These are phyloP conservation scores for Leccinum subtestaceum DNA, from an alignment of 768 basidiomycete species.

Conservation along the genomic window DNA sequence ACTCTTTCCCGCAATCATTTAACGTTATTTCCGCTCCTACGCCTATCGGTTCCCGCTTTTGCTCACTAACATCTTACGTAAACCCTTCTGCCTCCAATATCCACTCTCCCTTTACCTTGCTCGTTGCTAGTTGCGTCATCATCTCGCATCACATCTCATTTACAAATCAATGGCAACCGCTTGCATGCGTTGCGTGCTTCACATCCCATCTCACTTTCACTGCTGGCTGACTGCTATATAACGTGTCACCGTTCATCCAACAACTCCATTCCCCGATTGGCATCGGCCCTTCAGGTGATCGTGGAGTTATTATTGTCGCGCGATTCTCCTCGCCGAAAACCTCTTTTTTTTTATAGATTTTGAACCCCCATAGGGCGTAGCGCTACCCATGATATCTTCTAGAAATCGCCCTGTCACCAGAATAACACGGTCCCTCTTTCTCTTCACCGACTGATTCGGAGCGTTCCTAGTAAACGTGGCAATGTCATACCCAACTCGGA, in stretches of 20 bases:
- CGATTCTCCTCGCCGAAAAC: neutral
- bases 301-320: neutral
- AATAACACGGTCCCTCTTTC: neutral
- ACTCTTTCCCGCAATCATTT: constrained; percentile 10
- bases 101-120: neutral
- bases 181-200: neutral
- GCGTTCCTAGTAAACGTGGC: neutral
- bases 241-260: neutral
- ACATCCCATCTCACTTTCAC: neutral
- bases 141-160: neutral
- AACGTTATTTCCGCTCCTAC: neutral
- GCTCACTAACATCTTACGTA: neutral
- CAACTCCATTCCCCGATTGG: neutral
- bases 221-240: neutral
- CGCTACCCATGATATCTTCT: neutral
- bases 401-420: neutral
- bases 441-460: neutral
- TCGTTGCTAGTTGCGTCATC: neutral
- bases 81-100: neutral
- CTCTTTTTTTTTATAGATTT: neutral
- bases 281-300: neutral
- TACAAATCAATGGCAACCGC: neutral
- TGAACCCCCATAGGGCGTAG: neutral
- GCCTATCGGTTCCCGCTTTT: constrained; percentile 10
- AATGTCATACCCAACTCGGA: neutral